Evolutionary conservation across 2,329 filamentous ascomycete genomes (phyloP), one percentile per base, ranked within the genome.

Genomic region (Colletotrichum viniferum): DNA sequence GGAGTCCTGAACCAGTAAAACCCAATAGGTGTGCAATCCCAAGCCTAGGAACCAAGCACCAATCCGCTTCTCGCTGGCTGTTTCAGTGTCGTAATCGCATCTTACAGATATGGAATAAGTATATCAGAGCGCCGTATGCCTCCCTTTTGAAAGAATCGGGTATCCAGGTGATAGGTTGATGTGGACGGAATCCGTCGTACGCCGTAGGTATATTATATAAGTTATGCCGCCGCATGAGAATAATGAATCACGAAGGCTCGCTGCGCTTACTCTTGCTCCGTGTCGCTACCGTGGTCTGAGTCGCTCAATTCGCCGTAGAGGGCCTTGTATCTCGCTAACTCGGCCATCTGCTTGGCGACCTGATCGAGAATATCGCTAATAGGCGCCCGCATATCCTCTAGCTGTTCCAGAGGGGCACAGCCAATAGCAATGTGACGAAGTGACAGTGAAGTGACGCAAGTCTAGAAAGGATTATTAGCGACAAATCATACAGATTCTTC

Each of bases 401-500:
- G 90, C 77, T 89, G 87, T 60, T 88, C 86, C 64, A 95, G 89
- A 2, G 84, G 83, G 55, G 88, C 90, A 79, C 93, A 91, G 14
- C 95, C 95, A 38, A 90, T 89, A 78, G 95, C 91, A 83, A 97
- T 90, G 83, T 98, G 94, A 64, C 96, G 93, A 80, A 98, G 88
- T 14, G 92, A 88, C 66, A 98, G 90, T 1, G 95, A 95, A 36
- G 94, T 94, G 79, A 96, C 90, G 81, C 95, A 97, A 67, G 95
- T 93, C 95, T 97, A 10, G 69, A 12, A 34, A 16, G 43, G n/a
- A 76, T 84, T 78, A 84, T 80, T 64, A 62, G 30, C 69, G 66
- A 28, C 26, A 7, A 13, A 10, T 12, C 18, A 8, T 10, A 32
- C 5, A 10, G n/a, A 24, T 21, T 6, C 16, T 18, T 16, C 16